phyloP scores from a whole-genome alignment of 768 basidiomycete genomes.

The Boletus subcaerulescens region DNA sequence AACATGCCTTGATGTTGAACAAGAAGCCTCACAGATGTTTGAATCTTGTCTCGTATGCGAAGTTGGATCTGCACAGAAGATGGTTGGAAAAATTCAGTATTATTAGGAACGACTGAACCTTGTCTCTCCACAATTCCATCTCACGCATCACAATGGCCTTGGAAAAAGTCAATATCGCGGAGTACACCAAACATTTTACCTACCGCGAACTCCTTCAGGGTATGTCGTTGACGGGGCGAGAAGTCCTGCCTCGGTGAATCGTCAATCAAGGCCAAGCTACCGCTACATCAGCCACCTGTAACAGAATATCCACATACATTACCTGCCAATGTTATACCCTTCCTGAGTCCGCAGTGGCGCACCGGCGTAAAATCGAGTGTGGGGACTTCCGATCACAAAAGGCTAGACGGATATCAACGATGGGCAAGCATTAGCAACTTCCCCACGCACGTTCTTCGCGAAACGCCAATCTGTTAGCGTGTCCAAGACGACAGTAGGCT shows the following conservation, averaged over 20 bases:
- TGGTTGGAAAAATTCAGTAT: background rate
- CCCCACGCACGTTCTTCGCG: constrained; percentile 62
- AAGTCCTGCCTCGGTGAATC: constrained; percentile 82
- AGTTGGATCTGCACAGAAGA: constrained; percentile 66
- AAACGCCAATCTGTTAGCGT: constrained; percentile 85
- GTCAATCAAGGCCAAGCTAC: constrained; percentile 78
- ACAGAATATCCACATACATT: constrained; percentile 24
- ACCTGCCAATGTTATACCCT: constrained; percentile 87
- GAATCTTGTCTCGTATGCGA: constrained; percentile 86
- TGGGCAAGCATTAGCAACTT: background rate
- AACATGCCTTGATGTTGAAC: background rate
- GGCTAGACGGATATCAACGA: constrained; percentile 45
- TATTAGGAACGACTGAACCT: constrained; percentile 42
- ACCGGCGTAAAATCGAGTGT: constrained; percentile 87
- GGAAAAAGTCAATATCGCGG: constrained; percentile 3
- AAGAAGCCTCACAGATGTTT: constrained; percentile 63
- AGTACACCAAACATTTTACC: constrained; percentile 10
- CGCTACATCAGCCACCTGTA: constrained; percentile 1
- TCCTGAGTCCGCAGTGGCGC: constrained; percentile 87
- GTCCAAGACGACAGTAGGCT: constrained; percentile 85
- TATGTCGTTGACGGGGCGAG: constrained; percentile 84
- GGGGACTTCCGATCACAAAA: constrained; percentile 59
- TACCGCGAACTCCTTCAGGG: constrained; percentile 89
- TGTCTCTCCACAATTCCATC: constrained; percentile 94
- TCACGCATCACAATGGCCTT: constrained; percentile 89